Percentiles rank a stretch among this genome's conserved stretches.
Evolutionary conservation across 177 flowering plant genomes (phyloP).

Genomic region (Vitis hybrid): DNA sequence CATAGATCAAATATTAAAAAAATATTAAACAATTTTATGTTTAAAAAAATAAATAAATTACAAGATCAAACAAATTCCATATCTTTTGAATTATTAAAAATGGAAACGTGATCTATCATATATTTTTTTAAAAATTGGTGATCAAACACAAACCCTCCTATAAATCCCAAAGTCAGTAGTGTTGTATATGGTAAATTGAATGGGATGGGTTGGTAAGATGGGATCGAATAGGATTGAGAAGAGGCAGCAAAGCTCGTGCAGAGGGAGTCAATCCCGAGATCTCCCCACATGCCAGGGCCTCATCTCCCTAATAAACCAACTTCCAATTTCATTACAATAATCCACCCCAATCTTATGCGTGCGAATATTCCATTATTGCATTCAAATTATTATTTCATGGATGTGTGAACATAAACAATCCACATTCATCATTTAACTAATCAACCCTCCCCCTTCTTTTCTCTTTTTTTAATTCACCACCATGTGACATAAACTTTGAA

Average conservation of each 20-base stretch:
- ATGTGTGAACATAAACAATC: conserved; percentile 24
- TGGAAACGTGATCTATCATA: too few species aligned
- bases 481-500: conserved; percentile 42
- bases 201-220: conserved; percentile 9
- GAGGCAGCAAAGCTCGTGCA: conserved; percentile 16
- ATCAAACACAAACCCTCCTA: too few species aligned
- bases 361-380: conserved; percentile 52
- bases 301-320: conserved; percentile 8
- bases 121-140: too few species aligned
- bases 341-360: conserved; percentile 27
- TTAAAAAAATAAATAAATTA: too few species aligned
- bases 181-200: not conserved
- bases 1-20: too few species aligned
- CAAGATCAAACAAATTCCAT: too few species aligned
- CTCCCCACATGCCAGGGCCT: conserved; percentile 35
- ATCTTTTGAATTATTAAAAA: too few species aligned
- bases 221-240: not conserved
- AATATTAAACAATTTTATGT: too few species aligned
- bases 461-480: conserved; percentile 14
- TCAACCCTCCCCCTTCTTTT: conserved; percentile 15
- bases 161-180: too few species aligned
- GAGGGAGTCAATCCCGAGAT: conserved; percentile 46
- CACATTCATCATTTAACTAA: conserved; percentile 42
- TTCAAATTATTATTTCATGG: conserved; percentile 17
- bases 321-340: conserved; percentile 6